Base-by-base conservation (phyloP, 2,329 filamentous ascomycete species). In the Bipolaris zeicola region DNA sequence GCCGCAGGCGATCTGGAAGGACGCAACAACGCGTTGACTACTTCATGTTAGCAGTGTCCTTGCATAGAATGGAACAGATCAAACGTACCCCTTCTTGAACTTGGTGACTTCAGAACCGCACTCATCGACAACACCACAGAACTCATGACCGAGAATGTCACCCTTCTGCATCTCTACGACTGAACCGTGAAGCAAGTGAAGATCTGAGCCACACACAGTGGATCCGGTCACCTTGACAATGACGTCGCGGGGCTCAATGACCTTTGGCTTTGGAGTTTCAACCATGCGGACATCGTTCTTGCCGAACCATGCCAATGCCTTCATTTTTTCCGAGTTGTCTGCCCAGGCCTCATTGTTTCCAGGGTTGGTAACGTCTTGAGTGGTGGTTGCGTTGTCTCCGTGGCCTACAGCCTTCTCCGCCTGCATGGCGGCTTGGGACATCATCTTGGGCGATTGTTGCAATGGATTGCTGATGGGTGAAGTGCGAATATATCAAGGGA, bases 241-340 rank as follows among this genome's bases (percentile, higher is more conserved):
- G 10, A 93, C 90, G 70, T 96, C 92, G 49, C 80, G 79, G 41
- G 86, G 83, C 72, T 95, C 90, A 24, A 94, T 74, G 28, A 95
- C 81, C 66, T 83, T 87, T 2, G 92, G 91, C 65, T 87, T 89
- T 0, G 89, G 84, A 5, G 85, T 84, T 33, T 91, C 84, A 46
- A 87, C 82, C 16, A 96, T 80, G 69, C 89, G 78, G 44, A 96
- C 90, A 28, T 81, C 85, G 68, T 92, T 90, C 80, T 94, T 95
- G 50, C 90, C 89, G 76, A 89, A 86, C 92, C 92, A 96, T 2
- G 84, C 85, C 13, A 96, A 77, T 0, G 92, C 92, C 74, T 91
- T 89, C 89, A 96, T 95, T 14, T 77, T 89, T 66, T 87, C 83
- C 31, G 71, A 72, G 18, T 79, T 74, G 55, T 88, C 81, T 4